Percentiles rank a stretch among this genome's conserved stretches.
Evolutionary conservation across 495 filamentous ascomycete species (phyloP).

Genomic region (Lophiotrema nucula): DNA sequence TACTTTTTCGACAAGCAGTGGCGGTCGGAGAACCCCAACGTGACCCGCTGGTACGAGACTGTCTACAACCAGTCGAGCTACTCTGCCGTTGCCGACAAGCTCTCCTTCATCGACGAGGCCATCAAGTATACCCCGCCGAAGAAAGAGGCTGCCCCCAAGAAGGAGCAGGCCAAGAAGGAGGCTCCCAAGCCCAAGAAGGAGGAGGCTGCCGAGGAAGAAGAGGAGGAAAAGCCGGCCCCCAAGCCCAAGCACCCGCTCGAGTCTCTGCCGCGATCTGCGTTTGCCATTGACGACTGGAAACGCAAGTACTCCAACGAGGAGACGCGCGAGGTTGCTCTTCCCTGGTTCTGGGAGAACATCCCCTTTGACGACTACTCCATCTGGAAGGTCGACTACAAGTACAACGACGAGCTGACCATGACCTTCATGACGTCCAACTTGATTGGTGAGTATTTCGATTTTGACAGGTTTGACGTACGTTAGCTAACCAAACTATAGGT

Average conservation of each 20-base stretch:
- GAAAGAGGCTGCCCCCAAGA: slow-evolving; percentile 67
- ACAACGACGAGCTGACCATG: slow-evolving; percentile 94
- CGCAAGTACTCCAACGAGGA: slow-evolving; percentile 97
- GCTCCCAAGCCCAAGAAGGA: slow-evolving; percentile 40
- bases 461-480: neutral
- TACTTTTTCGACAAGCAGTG: slow-evolving; percentile 86
- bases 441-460: slow-evolving; percentile 55
- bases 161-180: slow-evolving; percentile 61
- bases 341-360: slow-evolving; percentile 98
- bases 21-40: slow-evolving; percentile 74
- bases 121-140: slow-evolving; percentile 88
- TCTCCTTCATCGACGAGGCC: slow-evolving; percentile 76
- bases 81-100: slow-evolving; percentile 69
- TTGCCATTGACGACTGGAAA: slow-evolving; percentile 96
- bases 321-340: slow-evolving; percentile 73
- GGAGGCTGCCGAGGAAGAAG: slow-evolving; percentile 67
- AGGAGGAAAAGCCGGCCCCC: slow-evolving; percentile 66
- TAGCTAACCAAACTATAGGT: slow-evolving; percentile 47
- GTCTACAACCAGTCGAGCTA: slow-evolving; percentile 89
- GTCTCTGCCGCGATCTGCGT: slow-evolving; percentile 71
- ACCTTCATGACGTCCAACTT: slow-evolving; percentile 98
- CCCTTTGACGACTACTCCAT: slow-evolving; percentile 92
- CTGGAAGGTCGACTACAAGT: slow-evolving; percentile 92
- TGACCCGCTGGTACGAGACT: slow-evolving; percentile 92
- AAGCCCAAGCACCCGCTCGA: slow-evolving; percentile 98